Evolutionary conservation across 148 eudicot species (phyloP).

Genomic region (Silene latifolia): DNA sequence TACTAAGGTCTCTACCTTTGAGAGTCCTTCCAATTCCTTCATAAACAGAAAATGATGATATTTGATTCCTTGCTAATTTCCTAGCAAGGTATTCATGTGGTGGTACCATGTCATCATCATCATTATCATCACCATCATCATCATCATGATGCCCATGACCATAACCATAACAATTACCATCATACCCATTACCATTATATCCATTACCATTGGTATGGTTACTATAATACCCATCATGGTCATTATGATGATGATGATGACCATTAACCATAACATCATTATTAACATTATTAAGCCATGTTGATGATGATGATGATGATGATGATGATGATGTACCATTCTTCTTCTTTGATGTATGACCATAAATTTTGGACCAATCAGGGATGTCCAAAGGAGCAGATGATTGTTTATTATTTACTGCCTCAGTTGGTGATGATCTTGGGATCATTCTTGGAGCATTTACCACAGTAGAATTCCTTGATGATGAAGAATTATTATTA

Average conservation of each 20-base stretch:
- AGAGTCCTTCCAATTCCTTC: slow-evolving; percentile 91
- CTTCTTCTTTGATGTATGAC: slow-evolving; percentile 15
- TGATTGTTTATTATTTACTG: slow-evolving; percentile 21
- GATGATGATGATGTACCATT: slow-evolving; percentile 4
- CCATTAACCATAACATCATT: background rate
- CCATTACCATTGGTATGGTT: background rate
- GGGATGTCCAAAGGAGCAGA: slow-evolving; percentile 66
- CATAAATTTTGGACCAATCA: slow-evolving; percentile 55
- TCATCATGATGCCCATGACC: background rate
- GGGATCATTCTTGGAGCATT: slow-evolving; percentile 49
- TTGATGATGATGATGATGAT: background rate
- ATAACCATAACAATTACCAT: slow-evolving; percentile 2
- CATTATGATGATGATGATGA: background rate
- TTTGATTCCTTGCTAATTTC: slow-evolving; percentile 60
- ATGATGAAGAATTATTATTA: slow-evolving; percentile 2
- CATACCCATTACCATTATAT: slow-evolving; percentile 5
- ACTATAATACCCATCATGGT: background rate
- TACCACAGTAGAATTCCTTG: slow-evolving; percentile 9
- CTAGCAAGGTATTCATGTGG: slow-evolving; percentile 79
- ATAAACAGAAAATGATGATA: slow-evolving; percentile 66
- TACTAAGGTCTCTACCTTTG: slow-evolving; percentile 86
- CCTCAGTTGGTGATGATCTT: slow-evolving; percentile 29
- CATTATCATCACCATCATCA: slow-evolving; percentile 31
- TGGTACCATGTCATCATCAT: slow-evolving; percentile 52
- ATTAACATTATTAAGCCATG: background rate